Conservation (phyloP, 768 basidiomycete genomes). For the Rhizopogon rudus region DNA sequence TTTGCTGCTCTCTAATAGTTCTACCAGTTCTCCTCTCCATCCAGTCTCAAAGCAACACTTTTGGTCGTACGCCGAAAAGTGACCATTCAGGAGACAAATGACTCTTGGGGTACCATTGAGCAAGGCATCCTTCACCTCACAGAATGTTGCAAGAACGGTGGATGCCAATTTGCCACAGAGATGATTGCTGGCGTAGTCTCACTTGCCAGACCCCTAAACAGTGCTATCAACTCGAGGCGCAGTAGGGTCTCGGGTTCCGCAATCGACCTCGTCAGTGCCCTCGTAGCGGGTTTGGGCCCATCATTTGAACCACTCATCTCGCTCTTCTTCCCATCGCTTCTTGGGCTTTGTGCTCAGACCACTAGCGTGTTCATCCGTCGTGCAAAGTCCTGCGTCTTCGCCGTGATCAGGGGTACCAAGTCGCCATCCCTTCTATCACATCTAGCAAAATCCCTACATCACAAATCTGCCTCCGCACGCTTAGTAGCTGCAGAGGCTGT, state of each 20-base stretch:
- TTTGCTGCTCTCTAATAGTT: not conserved
- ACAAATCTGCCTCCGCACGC: constrained; percentile 68
- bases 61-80: constrained; percentile 39
- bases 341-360: constrained; percentile 65
- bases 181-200: constrained; percentile 48
- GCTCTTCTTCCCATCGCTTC: constrained; percentile 61
- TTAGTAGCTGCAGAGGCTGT: constrained; percentile 59
- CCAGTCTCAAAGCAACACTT: constrained; percentile 33
- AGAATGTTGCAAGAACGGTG: constrained; percentile 46
- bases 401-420: constrained; percentile 64
- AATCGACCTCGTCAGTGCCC: constrained; percentile 51
- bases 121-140: constrained; percentile 44
- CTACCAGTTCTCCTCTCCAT: constrained; percentile 21
- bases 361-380: constrained; percentile 76
- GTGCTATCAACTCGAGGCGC: constrained; percentile 67
- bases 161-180: constrained; percentile 46
- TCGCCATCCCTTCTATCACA: constrained; percentile 58
- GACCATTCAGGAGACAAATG: constrained; percentile 64
- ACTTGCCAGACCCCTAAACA: constrained; percentile 48
- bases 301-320: constrained; percentile 64
- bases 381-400: constrained; percentile 52
- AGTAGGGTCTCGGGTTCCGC: constrained; percentile 65
- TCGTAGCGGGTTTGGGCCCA: constrained; percentile 51
- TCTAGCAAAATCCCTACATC: constrained; percentile 52
- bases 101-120: constrained; percentile 70